phyloP scores from a whole-genome alignment of 129 eudicot genomes.

The Tagetes erecta region DNA sequence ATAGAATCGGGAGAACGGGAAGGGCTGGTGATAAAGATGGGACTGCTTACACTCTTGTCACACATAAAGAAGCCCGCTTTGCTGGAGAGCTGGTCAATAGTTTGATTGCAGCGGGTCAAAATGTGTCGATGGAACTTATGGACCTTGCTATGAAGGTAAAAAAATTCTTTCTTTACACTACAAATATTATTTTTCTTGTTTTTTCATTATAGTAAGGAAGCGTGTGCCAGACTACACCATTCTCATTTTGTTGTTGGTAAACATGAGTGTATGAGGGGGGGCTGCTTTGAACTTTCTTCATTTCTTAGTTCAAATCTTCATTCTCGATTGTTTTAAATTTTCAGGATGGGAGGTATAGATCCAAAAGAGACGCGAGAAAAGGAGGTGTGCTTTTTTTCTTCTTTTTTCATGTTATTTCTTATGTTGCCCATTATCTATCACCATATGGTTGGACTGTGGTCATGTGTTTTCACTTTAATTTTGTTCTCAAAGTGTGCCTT shows the following conservation, averaged over 20 bases:
- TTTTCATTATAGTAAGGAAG: slow-evolving; percentile 5
- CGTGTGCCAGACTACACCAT: slow-evolving; percentile 8
- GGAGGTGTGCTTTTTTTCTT: slow-evolving; percentile 61
- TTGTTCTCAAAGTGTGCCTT: slow-evolving; percentile 6
- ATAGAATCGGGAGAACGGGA: slow-evolving; percentile 98
- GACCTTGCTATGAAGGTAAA: slow-evolving; percentile 99
- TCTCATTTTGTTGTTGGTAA: not conserved
- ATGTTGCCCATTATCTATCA: not conserved
- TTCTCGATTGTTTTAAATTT: slow-evolving; percentile 31
- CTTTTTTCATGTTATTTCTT: slow-evolving; percentile 2
- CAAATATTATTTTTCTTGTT: slow-evolving; percentile 7
- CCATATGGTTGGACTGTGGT: not conserved
- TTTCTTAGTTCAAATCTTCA: slow-evolving; percentile 7
- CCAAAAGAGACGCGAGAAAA: slow-evolving; percentile 93
- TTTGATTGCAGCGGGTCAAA: slow-evolving; percentile 98
- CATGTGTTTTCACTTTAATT: slow-evolving; percentile 2
- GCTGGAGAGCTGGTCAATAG: slow-evolving; percentile 94
- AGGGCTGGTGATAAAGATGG: slow-evolving; percentile 99
- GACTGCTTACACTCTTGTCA: slow-evolving; percentile 91
- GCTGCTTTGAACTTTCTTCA: not conserved
- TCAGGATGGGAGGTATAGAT: slow-evolving; percentile 96
- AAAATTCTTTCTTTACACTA: not conserved
- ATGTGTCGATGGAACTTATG: slow-evolving; percentile 79
- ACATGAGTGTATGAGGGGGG: not conserved
- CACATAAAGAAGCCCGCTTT: slow-evolving; percentile 92